A percentile compares a stretch with the other conserved stretches of the same genome.
Evolutionary conservation across 1,284 basidiomycete species (phyloP).

Genomic region (Sporisorium sorghi): DNA sequence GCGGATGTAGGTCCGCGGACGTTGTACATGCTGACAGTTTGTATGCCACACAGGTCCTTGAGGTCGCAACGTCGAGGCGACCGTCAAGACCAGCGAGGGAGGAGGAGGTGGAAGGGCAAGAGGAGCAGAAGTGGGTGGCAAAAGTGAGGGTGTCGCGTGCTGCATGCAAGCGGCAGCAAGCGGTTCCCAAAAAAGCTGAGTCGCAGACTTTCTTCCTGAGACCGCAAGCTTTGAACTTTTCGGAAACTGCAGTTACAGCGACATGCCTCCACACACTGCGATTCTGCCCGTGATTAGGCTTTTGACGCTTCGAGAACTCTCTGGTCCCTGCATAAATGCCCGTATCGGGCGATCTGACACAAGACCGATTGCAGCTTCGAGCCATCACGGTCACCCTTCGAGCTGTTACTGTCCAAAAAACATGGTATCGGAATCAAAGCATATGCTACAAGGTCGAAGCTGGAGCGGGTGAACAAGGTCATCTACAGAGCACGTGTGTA

Average conservation of each 20-base stretch:
- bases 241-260: not conserved
- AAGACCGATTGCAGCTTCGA: not conserved
- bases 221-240: constrained; percentile 9
- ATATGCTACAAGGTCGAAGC: not conserved
- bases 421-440: constrained; percentile 9
- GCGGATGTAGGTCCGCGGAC: constrained; percentile 90
- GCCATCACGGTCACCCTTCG: not conserved
- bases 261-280: constrained; percentile 2
- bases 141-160: constrained; percentile 12
- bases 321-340: constrained; percentile 6
- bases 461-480: not conserved
- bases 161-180: not conserved
- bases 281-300: constrained; percentile 12
- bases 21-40: constrained; percentile 29
- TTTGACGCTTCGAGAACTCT: constrained; percentile 10
- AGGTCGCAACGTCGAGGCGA: not conserved
- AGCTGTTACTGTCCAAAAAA: too few species aligned
- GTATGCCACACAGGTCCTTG: too few species aligned
- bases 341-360: not conserved
- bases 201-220: constrained; percentile 21
- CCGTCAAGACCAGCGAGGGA: not conserved
- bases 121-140: constrained; percentile 16
- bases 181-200: constrained; percentile 21
- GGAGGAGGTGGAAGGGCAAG: not conserved
- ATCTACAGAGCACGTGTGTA: constrained; percentile 28